phyloP scores from a whole-genome alignment of 768 basidiomycete genomes.

The Psilocybe cyanescens region DNA sequence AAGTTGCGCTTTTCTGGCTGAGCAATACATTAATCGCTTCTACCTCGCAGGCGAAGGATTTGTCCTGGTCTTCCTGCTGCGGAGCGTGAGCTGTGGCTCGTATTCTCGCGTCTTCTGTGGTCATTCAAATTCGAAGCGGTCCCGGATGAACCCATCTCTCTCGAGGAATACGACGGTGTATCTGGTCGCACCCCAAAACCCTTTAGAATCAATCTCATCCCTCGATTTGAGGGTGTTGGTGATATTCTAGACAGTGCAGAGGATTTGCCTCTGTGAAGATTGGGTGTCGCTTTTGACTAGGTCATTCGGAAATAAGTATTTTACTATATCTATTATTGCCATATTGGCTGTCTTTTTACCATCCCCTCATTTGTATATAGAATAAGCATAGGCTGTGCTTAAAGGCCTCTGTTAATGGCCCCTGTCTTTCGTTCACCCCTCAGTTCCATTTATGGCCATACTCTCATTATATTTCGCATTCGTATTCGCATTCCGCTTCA shows the following conservation, averaged over 20 bases:
- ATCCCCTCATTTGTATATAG: neutral
- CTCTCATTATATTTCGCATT: neutral
- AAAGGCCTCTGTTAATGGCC: neutral
- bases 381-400: neutral
- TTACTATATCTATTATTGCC: neutral
- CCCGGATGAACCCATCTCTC: slow-evolving; percentile 45
- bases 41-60: slow-evolving; percentile 33
- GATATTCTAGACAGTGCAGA: neutral
- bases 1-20: neutral
- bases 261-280: neutral
- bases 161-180: slow-evolving; percentile 51
- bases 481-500: neutral
- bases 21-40: neutral
- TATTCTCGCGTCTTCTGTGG: slow-evolving; percentile 50
- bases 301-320: neutral
- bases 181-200: slow-evolving; percentile 44
- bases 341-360: neutral
- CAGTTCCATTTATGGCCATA: neutral
- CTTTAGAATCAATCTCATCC: neutral
- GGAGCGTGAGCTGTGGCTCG: slow-evolving; percentile 48
- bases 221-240: neutral
- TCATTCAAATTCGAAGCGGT: slow-evolving; percentile 43
- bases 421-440: neutral
- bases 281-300: neutral
- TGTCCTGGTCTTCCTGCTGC: slow-evolving; percentile 49